Percentiles rank a stretch among this genome's conserved stretches.
Conservation (phyloP, 2,329 filamentous ascomycete genomes). For the Neofusicoccum cordaticola region DNA sequence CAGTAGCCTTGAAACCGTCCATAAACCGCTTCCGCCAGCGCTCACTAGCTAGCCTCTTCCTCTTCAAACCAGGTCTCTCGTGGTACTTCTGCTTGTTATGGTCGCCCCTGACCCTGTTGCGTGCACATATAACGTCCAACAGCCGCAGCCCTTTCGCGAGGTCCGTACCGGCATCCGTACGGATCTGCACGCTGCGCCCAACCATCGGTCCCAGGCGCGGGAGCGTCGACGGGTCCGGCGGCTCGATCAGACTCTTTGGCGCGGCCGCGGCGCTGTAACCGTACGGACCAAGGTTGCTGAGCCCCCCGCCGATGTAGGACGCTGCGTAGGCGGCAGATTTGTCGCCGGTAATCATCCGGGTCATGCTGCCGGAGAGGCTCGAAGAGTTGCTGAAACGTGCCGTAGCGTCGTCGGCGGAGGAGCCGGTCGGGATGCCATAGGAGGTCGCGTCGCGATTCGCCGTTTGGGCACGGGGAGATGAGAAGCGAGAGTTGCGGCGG, state of each 20-base stretch:
- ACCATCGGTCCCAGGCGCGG: slow-evolving; percentile 29
- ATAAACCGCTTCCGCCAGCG: slow-evolving; percentile 70
- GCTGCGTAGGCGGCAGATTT: not conserved
- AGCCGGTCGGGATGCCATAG: not conserved
- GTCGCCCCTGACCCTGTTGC: slow-evolving; percentile 60
- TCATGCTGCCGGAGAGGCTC: not conserved
- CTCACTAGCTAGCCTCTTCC: slow-evolving; percentile 69
- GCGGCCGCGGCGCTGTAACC: not conserved
- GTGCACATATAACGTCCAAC: slow-evolving; percentile 41
- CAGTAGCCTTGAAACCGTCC: slow-evolving; percentile 63
- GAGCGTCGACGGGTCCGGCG: slow-evolving; percentile 21
- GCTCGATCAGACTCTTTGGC: not conserved
- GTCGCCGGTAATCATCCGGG: not conserved
- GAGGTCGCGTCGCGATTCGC: slow-evolving; percentile 18
- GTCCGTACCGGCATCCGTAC: not conserved
- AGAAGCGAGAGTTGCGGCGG: slow-evolving; percentile 27
- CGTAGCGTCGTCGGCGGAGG: slow-evolving; percentile 1
- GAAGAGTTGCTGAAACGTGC: not conserved
- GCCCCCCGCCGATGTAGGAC: not conserved
- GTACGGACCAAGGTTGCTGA: not conserved
- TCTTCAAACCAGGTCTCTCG: slow-evolving; percentile 71
- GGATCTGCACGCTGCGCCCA: slow-evolving; percentile 34
- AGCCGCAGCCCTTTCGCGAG: slow-evolving; percentile 46
- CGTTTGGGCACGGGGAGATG: slow-evolving; percentile 25
- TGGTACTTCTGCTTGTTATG: slow-evolving; percentile 64